A percentile compares a stretch with the other conserved stretches of the same genome.
These are phyloP conservation scores for Actinidia arguta DNA, from an alignment of 179 eudicot genomes.

Conservation along the genomic window DNA sequence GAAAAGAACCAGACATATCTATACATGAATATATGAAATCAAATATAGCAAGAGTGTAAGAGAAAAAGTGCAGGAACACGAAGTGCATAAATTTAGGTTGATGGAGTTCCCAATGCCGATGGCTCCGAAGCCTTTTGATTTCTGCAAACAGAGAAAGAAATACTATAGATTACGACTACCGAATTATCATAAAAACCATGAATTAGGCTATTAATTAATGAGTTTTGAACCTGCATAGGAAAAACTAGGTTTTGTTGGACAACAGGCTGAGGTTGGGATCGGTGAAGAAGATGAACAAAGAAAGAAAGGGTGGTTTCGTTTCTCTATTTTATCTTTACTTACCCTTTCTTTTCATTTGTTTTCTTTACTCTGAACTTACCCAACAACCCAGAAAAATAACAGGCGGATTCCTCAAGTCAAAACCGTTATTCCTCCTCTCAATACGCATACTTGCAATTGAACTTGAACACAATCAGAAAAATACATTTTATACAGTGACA, in stretches of 20 bases:
- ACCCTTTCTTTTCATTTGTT: too few relatives aligned
- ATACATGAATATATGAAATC: too few relatives aligned
- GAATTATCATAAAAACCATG: neutral
- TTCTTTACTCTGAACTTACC: too few relatives aligned
- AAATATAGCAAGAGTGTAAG: neutral
- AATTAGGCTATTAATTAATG: slow-evolving; percentile 1
- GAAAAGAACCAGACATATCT: too few relatives aligned
- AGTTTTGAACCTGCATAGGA: slow-evolving; percentile 57
- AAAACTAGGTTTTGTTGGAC: slow-evolving; percentile 60
- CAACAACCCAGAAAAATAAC: too few relatives aligned
- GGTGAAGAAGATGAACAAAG: slow-evolving; percentile 21
- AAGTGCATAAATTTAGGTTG: slow-evolving; percentile 74
- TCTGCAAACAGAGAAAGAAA: slow-evolving; percentile 37
- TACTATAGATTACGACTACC: neutral
- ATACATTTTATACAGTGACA: too few relatives aligned
- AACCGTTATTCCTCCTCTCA: too few relatives aligned
- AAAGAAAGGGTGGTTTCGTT: too few relatives aligned
- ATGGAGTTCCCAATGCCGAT: slow-evolving; percentile 79
- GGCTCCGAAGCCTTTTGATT: slow-evolving; percentile 46
- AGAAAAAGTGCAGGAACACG: slow-evolving; percentile 79
- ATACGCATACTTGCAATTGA: too few relatives aligned
- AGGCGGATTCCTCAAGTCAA: too few relatives aligned
- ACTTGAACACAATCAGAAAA: too few relatives aligned
- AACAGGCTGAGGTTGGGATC: slow-evolving; percentile 37
- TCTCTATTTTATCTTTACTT: too few relatives aligned